phyloP scores from a whole-genome alignment of 768 basidiomycete species.

The Clitopilus hobsonii region DNA sequence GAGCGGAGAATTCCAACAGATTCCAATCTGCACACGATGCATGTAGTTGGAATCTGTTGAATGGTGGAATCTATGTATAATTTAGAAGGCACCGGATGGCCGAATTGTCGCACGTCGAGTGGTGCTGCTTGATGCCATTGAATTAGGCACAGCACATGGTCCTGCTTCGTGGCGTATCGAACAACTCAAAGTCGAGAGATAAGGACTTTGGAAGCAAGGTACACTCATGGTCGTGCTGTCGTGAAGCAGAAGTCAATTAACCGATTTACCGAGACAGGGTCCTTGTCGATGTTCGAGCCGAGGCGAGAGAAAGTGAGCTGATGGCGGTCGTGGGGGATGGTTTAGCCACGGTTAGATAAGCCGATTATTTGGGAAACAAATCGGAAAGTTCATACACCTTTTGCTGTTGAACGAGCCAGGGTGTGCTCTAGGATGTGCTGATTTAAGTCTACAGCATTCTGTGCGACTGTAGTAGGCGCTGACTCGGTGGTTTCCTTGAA shows the following conservation, averaged over 20 bases:
- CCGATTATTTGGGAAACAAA: background rate
- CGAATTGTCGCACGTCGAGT: too few relatives aligned
- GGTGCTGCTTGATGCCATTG: too few relatives aligned
- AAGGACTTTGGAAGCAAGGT: background rate
- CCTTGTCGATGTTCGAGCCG: background rate
- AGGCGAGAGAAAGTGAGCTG: background rate
- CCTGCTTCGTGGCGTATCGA: background rate
- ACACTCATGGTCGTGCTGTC: background rate
- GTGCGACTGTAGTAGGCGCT: too few relatives aligned
- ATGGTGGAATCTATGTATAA: too few relatives aligned
- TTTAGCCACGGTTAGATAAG: background rate
- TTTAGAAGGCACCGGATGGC: too few relatives aligned
- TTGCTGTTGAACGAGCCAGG: too few relatives aligned
- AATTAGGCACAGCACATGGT: background rate
- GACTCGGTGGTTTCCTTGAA: background rate
- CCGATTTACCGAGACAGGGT: background rate
- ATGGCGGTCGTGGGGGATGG: background rate
- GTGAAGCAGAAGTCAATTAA: background rate
- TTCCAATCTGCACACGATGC: background rate
- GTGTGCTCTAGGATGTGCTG: too few relatives aligned
- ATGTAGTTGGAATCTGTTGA: too few relatives aligned
- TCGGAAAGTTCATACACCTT: too few relatives aligned
- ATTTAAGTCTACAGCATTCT: too few relatives aligned
- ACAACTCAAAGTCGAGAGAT: background rate
- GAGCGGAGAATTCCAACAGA: background rate